Evolutionary conservation across 2,329 filamentous ascomycete genomes (phyloP).

Genomic region (Thelonectria blattea): DNA sequence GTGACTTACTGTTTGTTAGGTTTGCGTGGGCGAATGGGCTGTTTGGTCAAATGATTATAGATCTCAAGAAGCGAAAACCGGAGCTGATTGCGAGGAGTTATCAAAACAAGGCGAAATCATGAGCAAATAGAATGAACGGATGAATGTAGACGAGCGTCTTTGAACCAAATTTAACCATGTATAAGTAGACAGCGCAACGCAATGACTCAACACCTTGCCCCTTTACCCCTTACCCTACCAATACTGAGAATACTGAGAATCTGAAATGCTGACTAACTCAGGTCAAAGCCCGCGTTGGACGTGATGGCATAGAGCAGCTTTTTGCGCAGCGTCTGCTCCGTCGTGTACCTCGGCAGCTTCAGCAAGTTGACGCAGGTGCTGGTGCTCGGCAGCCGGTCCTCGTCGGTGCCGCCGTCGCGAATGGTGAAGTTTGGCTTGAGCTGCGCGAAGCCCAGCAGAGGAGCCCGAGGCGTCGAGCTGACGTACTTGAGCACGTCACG

Average conservation of each 20-base stretch:
- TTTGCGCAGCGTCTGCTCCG: conserved; percentile 67
- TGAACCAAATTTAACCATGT: conserved; percentile 2
- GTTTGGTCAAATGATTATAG: conserved; percentile 83
- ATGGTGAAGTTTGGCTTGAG: conserved; percentile 89
- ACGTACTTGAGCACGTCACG: conserved; percentile 94
- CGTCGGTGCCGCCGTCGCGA: conserved; percentile 67
- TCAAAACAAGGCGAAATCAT: conserved; percentile 41
- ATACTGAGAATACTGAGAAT: background rate
- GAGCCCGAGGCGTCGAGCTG: conserved; percentile 89
- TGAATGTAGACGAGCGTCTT: conserved; percentile 1
- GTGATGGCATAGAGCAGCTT: conserved; percentile 91
- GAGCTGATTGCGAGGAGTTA: conserved; percentile 61
- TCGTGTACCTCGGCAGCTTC: conserved; percentile 85
- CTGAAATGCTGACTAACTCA: conserved; percentile 56
- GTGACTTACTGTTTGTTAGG: conserved; percentile 54
- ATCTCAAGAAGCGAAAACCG: conserved; percentile 76
- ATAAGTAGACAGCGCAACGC: background rate
- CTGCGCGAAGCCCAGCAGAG: conserved; percentile 85
- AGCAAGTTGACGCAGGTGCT: conserved; percentile 96
- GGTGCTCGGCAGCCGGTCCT: conserved; percentile 85
- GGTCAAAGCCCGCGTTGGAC: conserved; percentile 90
- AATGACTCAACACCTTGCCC: conserved; percentile 7
- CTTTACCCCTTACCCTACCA: too few species aligned
- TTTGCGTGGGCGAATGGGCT: conserved; percentile 90
- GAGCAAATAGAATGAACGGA: conserved; percentile 6